Percentiles rank a stretch among this genome's conserved stretches.
These are phyloP conservation scores for Periconia digitata DNA, from an alignment of 2,329 filamentous ascomycete species.

Conservation along the genomic window DNA sequence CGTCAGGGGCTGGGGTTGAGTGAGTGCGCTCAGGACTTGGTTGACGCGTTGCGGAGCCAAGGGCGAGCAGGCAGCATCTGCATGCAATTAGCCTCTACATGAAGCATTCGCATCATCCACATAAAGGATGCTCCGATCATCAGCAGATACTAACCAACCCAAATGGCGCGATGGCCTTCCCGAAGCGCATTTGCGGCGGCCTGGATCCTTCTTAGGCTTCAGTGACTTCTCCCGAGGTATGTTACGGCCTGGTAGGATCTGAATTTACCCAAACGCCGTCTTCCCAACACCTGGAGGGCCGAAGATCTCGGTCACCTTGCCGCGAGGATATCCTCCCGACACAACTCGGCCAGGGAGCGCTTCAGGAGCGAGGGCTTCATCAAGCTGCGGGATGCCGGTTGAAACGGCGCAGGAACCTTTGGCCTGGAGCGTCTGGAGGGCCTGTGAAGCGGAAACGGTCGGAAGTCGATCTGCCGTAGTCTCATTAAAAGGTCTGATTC, in stretches of 20 bases:
- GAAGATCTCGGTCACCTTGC: slow-evolving; percentile 84
- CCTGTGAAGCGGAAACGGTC: slow-evolving; percentile 74
- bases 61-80: slow-evolving; percentile 53
- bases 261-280: slow-evolving; percentile 73
- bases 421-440: slow-evolving; percentile 61
- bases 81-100: slow-evolving; percentile 27
- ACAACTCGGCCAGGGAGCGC: slow-evolving; percentile 23
- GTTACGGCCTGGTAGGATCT: slow-evolving; percentile 12
- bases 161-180: slow-evolving; percentile 67
- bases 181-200: slow-evolving; percentile 65
- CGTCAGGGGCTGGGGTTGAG: slow-evolving; percentile 2
- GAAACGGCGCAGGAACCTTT: slow-evolving; percentile 50
- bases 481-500: slow-evolving; percentile 9
- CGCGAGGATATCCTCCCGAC: slow-evolving; percentile 64
- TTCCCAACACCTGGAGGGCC: slow-evolving; percentile 86
- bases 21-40: slow-evolving; percentile 44
- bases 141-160: slow-evolving; percentile 68
- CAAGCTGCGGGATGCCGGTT: slow-evolving; percentile 53
- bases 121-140: slow-evolving; percentile 10
- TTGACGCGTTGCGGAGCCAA: slow-evolving; percentile 53
- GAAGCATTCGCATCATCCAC: slow-evolving; percentile 3
- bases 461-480: slow-evolving; percentile 67
- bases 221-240: slow-evolving; percentile 19
- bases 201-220: slow-evolving; percentile 62
- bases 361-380: slow-evolving; percentile 43